These are phyloP conservation scores for Fusarium austroafricanum DNA, from an alignment of 2,329 filamentous ascomycete species.

Conservation along the genomic window DNA sequence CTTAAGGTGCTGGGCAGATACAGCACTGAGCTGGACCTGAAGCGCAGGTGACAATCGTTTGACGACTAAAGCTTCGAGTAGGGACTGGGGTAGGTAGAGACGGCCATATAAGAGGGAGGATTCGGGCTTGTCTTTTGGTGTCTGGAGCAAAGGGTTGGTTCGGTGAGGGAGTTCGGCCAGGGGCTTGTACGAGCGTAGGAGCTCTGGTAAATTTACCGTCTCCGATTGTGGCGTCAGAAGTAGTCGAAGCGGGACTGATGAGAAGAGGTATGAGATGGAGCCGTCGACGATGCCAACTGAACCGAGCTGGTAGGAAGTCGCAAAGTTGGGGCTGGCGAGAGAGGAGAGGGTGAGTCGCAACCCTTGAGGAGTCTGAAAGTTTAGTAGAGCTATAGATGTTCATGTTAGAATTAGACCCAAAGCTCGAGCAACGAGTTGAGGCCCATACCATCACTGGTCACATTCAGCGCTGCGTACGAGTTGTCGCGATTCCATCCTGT, in stretches of 20 bases:
- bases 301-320: slow-evolving; percentile 91
- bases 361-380: slow-evolving; percentile 87
- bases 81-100: slow-evolving; percentile 84
- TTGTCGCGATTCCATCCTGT: slow-evolving; percentile 93
- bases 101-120: slow-evolving; percentile 79
- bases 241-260: slow-evolving; percentile 79
- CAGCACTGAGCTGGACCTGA: slow-evolving; percentile 83
- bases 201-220: slow-evolving; percentile 77
- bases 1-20: slow-evolving; percentile 76
- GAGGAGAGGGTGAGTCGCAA: slow-evolving; percentile 89
- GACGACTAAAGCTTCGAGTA: slow-evolving; percentile 87
- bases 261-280: slow-evolving; percentile 97
- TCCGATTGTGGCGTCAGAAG: slow-evolving; percentile 76
- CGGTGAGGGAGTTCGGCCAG: slow-evolving; percentile 69
- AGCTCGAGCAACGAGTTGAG: neutral
- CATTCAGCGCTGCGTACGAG: slow-evolving; percentile 87
- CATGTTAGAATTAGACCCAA: slow-evolving; percentile 34
- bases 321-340: slow-evolving; percentile 91
- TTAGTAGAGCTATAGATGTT: slow-evolving; percentile 74
- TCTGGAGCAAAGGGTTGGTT: slow-evolving; percentile 40
- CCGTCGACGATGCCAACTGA: slow-evolving; percentile 93
- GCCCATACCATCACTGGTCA: slow-evolving; percentile 78
- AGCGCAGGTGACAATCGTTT: slow-evolving; percentile 80
- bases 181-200: slow-evolving; percentile 86
- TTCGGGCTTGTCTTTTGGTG: slow-evolving; percentile 48